Percentiles rank a stretch among this genome's conserved stretches.
Conservation (phyloP, 371 early-diverging fungal genomes). For the Smittium culicis region DNA sequence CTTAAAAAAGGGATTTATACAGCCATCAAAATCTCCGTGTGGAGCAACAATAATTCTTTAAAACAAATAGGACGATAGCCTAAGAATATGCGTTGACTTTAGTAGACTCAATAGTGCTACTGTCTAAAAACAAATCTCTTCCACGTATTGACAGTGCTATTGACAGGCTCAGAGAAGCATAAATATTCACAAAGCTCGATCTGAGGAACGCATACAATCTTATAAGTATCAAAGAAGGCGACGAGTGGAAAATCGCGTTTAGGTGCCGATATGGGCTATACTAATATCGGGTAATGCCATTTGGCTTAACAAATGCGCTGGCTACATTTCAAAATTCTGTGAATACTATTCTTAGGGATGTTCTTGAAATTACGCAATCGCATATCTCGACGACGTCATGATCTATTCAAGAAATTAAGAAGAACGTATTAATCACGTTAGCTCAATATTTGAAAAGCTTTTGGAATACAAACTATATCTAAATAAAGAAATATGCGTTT, state of each 20-base stretch:
- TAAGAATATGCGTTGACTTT: too few relatives aligned
- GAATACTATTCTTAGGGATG: conserved; percentile 8
- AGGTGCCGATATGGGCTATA: conserved; percentile 22
- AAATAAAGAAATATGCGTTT: conserved; percentile 40
- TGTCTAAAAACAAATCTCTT: too few relatives aligned
- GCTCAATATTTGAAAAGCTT: conserved; percentile 26
- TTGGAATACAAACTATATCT: conserved; percentile 1
- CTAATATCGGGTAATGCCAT: conserved; percentile 34
- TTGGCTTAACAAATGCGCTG: conserved; percentile 23
- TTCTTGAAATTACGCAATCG: conserved; percentile 7
- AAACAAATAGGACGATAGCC: too few relatives aligned
- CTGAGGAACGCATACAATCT: conserved; percentile 28
- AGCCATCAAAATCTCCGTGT: too few relatives aligned
- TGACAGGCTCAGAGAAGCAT: too few relatives aligned
- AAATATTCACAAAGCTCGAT: conserved; percentile 37
- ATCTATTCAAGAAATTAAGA: conserved; percentile 35
- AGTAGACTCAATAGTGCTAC: too few relatives aligned
- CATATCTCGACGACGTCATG: conserved; percentile 29
- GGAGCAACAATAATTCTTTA: too few relatives aligned
- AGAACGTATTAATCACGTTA: conserved; percentile 33
- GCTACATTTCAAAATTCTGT: conserved; percentile 10
- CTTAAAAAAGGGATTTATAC: too few relatives aligned
- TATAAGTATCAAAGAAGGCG: conserved; percentile 18
- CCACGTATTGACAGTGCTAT: too few relatives aligned
- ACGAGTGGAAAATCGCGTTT: conserved; percentile 38